Base-by-base conservation (phyloP, 2,329 filamentous ascomycete species). In the Didymella sp. region DNA sequence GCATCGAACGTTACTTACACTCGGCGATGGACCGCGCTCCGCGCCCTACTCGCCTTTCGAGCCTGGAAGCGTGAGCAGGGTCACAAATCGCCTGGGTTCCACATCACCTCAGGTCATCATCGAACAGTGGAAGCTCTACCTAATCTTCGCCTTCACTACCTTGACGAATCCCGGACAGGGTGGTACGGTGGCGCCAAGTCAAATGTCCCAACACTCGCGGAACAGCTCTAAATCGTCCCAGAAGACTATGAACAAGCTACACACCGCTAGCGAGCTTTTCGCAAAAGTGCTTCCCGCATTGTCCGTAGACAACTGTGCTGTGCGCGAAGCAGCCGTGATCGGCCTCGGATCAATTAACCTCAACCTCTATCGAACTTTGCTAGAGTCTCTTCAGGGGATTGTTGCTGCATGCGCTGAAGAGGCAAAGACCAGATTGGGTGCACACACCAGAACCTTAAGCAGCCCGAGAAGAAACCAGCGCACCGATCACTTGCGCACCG, bases 71-170 rank as follows among this genome's bases (percentile, higher is more conserved):
- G 79, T 83, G 6, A 80, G 81, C 25, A 87, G 83, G 69, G 82
- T 79, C 64, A 81, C 86, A 71, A 85, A 84, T 57, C 87, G 76
- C 15, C 61, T 78, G 30, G 74, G 84, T 56, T 89, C 87, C 2
- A 88, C 89, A 0, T 89, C 92, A 17, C 90, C 93, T 0, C 92
- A 96, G 67, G 87, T 96, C 21, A 83, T 97, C 55, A 87, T 99
- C 56, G 96, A 98, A 76, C 95, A 99, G 73, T 99, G 94, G 94
- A 98, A 97, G 76, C 81, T 98, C 2, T 98, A 98, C 74, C 83
- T 99, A 24, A 93, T 97, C 52, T 97, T 99, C 78, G 95, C 94
- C 9, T 99, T 96, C 77, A 96, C 94, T 9, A 98, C 95, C 0
- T 82, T 99, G 54, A 93, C 91, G 33, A 95, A 95, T 64, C 85